Conservation (phyloP, 2,329 filamentous ascomycete genomes). For the Colletotrichum echinochloae region DNA sequence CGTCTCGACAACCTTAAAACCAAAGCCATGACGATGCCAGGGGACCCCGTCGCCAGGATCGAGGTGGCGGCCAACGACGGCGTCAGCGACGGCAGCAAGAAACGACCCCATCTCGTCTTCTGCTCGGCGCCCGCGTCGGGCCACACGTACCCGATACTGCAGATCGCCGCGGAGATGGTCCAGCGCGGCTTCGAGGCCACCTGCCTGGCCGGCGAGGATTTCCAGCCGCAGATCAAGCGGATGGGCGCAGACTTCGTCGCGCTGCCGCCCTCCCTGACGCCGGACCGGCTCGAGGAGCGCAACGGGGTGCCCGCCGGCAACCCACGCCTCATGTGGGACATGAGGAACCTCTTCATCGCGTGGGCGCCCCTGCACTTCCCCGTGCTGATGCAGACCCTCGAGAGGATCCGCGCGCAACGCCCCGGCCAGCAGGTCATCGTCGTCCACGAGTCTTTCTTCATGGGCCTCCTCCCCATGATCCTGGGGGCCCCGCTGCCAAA, state of each 20-base stretch:
- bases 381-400: slow-evolving; percentile 51
- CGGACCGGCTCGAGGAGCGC: slow-evolving; percentile 42
- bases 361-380: slow-evolving; percentile 49
- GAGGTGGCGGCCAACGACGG: slow-evolving; percentile 17
- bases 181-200: slow-evolving; percentile 56
- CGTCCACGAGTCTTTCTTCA: slow-evolving; percentile 55
- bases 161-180: slow-evolving; percentile 53
- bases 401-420: slow-evolving; percentile 48
- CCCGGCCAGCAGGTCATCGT: slow-evolving; percentile 55
- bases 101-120: slow-evolving; percentile 48
- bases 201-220: slow-evolving; percentile 54
- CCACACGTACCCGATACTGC: slow-evolving; percentile 48
- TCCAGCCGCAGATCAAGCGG: slow-evolving; percentile 49
- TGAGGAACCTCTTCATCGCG: slow-evolving; percentile 51
- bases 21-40: slow-evolving; percentile 22
- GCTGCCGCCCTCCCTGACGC: slow-evolving; percentile 28
- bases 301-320: slow-evolving; percentile 42
- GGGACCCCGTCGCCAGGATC: slow-evolving; percentile 3
- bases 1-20: too few relatives aligned
- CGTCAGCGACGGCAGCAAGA: slow-evolving; percentile 34
- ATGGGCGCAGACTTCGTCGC: slow-evolving; percentile 54
- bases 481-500: slow-evolving; percentile 53
- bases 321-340: slow-evolving; percentile 48
- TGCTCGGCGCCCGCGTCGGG: slow-evolving; percentile 46
- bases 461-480: slow-evolving; percentile 53